phyloP scores from a whole-genome alignment of 129 eudicot species.

The Chrysanthemum lavandulifolium region DNA sequence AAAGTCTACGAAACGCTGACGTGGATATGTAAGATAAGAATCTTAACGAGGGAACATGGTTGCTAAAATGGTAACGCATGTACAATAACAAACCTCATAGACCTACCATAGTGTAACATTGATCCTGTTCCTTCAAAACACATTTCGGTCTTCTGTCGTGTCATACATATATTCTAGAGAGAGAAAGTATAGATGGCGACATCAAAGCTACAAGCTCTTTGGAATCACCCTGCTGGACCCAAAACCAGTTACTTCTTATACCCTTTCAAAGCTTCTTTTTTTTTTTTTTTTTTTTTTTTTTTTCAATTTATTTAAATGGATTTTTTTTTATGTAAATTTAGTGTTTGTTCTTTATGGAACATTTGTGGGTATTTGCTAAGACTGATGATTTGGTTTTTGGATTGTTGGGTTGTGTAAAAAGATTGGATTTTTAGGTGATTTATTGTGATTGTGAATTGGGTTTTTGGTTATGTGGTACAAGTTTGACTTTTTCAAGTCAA shows the following conservation, averaged over 20 bases:
- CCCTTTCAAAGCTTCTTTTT: too few relatives aligned
- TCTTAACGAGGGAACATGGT: neutral
- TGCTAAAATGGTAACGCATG: conserved; percentile 17
- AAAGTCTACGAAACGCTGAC: conserved; percentile 5
- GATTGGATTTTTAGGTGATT: neutral
- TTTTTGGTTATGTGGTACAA: neutral
- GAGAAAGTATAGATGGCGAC: conserved; percentile 50
- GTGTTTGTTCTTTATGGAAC: conserved; percentile 1
- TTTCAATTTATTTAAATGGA: neutral
- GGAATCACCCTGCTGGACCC: conserved; percentile 99
- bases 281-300: neutral
- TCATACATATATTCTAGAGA: conserved; percentile 1
- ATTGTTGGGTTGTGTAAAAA: conserved; percentile 11
- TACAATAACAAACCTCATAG: conserved; percentile 11
- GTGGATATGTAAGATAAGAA: conserved; percentile 11
- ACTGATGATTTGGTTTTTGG: conserved; percentile 8
- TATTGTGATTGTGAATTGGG: neutral
- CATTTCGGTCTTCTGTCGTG: too few relatives aligned
- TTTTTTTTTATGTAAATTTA: neutral
- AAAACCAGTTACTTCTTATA: conserved; percentile 65
- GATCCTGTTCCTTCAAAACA: conserved; percentile 2
- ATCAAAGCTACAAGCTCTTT: conserved; percentile 67
- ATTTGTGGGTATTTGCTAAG: conserved; percentile 10
- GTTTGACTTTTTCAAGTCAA: conserved; percentile 23
- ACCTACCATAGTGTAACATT: conserved; percentile 4